Percentiles rank a stretch among this genome's conserved stretches.
Conservation (phyloP, 2,329 filamentous ascomycete species). For the Nothophaeocryptopus gaeumannii region DNA sequence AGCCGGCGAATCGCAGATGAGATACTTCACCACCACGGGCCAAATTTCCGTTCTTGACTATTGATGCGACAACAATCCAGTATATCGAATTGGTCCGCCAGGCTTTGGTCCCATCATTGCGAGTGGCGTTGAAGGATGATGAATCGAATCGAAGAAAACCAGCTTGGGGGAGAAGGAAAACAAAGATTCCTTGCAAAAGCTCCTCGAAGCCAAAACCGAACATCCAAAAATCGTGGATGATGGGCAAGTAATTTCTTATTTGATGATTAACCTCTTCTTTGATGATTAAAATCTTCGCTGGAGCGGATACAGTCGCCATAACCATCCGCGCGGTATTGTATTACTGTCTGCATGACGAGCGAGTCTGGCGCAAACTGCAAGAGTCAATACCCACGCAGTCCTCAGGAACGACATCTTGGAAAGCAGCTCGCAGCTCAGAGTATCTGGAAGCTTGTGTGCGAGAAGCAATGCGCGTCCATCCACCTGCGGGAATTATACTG, state of each 20-base stretch:
- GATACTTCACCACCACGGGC: not conserved
- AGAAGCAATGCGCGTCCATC: slow-evolving; percentile 15
- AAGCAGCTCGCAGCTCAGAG: not conserved
- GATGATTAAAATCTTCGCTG: slow-evolving; percentile 38
- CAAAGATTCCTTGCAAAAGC: not conserved
- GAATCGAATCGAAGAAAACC: no score
- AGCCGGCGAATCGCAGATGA: not conserved
- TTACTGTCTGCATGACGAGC: slow-evolving; percentile 61
- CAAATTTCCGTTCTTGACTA: not conserved
- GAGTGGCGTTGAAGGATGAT: no score
- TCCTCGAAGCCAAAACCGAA: not conserved
- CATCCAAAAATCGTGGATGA: not conserved
- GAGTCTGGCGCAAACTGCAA: not conserved
- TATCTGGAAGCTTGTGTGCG: slow-evolving; percentile 12
- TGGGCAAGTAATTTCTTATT: not conserved
- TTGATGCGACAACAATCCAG: no score
- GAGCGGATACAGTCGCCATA: slow-evolving; percentile 44
- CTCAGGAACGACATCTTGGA: not conserved
- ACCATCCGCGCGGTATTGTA: slow-evolving; percentile 54
- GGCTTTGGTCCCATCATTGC: not conserved
- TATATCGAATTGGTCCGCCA: not conserved
- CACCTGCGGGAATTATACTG: slow-evolving; percentile 3
- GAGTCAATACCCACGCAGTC: no score
- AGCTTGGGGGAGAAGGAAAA: no score
- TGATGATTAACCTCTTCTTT: slow-evolving; percentile 30